Percentiles rank a stretch among this genome's conserved stretches.
These are phyloP conservation scores for Colletotrichum cereale DNA, from an alignment of 2,329 filamentous ascomycete genomes.

Conservation along the genomic window DNA sequence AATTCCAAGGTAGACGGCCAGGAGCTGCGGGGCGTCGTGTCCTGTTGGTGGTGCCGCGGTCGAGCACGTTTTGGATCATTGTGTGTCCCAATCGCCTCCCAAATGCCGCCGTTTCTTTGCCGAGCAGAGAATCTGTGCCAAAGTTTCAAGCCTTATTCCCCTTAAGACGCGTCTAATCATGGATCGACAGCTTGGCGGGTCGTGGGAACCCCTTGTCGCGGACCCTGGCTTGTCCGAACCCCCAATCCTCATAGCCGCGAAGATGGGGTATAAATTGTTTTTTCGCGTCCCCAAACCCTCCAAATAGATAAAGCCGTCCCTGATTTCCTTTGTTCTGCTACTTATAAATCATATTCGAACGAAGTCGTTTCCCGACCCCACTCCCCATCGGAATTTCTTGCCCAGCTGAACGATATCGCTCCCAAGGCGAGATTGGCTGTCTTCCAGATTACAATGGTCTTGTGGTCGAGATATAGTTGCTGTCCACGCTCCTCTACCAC, in stretches of 20 bases:
- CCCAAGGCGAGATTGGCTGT: constrained; percentile 23
- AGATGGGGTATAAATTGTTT: background rate
- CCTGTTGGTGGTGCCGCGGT: background rate
- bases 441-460: constrained; percentile 1
- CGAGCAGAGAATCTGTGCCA: background rate
- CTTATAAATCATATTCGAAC: background rate
- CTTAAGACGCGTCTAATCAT: background rate
- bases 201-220: constrained; percentile 24
- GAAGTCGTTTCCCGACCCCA: background rate
- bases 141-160: background rate
- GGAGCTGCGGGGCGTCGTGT: background rate
- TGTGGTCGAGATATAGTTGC: background rate
- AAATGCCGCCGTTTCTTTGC: background rate
- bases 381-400: background rate
- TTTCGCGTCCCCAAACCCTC: background rate
- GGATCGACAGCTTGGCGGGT: constrained; percentile 21
- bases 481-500: background rate
- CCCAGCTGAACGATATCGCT: constrained; percentile 1
- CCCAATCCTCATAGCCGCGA: background rate
- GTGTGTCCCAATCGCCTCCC: background rate
- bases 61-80: background rate
- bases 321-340: background rate
- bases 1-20: background rate
- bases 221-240: constrained; percentile 14
- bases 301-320: background rate